Evolutionary conservation across 108 stramenopile species (phyloP).

Genomic region (Schizochytrium sp.): DNA sequence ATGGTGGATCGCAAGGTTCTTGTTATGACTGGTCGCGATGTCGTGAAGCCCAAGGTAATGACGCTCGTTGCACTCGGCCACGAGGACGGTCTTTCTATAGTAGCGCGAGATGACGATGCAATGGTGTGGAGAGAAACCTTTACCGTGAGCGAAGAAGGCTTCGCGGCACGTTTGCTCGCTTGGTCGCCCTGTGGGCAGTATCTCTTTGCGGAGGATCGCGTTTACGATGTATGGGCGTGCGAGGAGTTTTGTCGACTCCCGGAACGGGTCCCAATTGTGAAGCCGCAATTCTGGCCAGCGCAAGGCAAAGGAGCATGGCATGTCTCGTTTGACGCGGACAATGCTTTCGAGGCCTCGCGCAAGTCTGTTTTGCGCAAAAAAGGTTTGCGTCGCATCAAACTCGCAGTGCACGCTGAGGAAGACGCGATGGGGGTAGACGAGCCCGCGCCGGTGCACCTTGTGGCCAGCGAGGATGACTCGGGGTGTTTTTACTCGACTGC

Average conservation of each 20-base stretch:
- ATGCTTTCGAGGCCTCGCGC: neutral
- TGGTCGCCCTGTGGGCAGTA: neutral
- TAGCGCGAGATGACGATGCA: neutral
- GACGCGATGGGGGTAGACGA: neutral
- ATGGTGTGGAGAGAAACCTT: neutral
- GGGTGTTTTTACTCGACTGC: too few species aligned
- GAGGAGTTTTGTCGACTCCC: neutral
- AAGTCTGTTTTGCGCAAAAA: neutral
- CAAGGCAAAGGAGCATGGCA: neutral
- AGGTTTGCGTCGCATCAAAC: neutral
- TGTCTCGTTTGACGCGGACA: neutral
- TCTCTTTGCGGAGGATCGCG: neutral
- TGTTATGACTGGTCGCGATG: neutral
- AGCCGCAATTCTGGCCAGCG: neutral
- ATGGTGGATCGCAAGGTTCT: neutral
- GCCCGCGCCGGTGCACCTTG: too few species aligned
- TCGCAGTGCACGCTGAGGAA: neutral
- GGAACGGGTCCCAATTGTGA: neutral
- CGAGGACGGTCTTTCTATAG: neutral
- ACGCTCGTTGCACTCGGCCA: neutral
- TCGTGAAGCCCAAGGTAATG: neutral
- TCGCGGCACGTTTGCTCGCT: neutral
- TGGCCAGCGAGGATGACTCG: neutral
- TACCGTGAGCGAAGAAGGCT: neutral
- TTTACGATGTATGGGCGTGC: neutral